Percentiles rank a stretch among this genome's conserved stretches.
Evolutionary conservation across 176 grass and related monocot genomes (phyloP).

Genomic region (Bromus sterilis): DNA sequence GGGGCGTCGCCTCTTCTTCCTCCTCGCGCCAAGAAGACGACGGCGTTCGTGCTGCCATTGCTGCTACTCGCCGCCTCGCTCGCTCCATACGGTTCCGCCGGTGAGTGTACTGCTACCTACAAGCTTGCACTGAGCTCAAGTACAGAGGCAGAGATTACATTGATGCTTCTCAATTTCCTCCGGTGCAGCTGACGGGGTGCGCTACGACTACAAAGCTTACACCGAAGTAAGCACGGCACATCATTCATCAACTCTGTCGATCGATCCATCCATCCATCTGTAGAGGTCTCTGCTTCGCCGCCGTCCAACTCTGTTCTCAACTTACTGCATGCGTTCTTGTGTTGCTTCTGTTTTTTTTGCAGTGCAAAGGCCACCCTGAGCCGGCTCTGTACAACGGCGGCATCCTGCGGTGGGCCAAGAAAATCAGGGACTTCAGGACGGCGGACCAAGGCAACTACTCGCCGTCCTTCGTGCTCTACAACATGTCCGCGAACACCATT

Average conservation of each 20-base stretch:
- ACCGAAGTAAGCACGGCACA: background rate
- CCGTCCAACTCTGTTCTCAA: no score
- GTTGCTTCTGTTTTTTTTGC: background rate
- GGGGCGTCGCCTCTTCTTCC: background rate
- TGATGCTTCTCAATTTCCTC: background rate
- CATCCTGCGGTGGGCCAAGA: slow-evolving; percentile 44
- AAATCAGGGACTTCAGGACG: slow-evolving; percentile 22
- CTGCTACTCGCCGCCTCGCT: background rate
- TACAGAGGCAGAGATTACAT: background rate
- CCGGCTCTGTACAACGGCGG: slow-evolving; percentile 79
- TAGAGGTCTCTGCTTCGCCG: background rate
- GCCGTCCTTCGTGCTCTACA: slow-evolving; percentile 73
- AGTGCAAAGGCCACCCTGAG: slow-evolving; percentile 83
- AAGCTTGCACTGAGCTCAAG: background rate
- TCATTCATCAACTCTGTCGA: no score
- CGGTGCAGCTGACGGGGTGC: slow-evolving; percentile 15
- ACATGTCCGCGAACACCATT: slow-evolving; percentile 42
- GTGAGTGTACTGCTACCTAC: slow-evolving; percentile 1
- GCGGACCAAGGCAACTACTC: slow-evolving; percentile 57
- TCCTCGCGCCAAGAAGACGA: background rate
- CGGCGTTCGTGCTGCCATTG: background rate
- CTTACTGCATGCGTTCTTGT: no score
- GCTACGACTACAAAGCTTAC: slow-evolving; percentile 39
- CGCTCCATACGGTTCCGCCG: background rate
- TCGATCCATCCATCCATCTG: no score